Base-by-base conservation (phyloP, 495 filamentous ascomycete genomes). In the Zalerion maritima region DNA sequence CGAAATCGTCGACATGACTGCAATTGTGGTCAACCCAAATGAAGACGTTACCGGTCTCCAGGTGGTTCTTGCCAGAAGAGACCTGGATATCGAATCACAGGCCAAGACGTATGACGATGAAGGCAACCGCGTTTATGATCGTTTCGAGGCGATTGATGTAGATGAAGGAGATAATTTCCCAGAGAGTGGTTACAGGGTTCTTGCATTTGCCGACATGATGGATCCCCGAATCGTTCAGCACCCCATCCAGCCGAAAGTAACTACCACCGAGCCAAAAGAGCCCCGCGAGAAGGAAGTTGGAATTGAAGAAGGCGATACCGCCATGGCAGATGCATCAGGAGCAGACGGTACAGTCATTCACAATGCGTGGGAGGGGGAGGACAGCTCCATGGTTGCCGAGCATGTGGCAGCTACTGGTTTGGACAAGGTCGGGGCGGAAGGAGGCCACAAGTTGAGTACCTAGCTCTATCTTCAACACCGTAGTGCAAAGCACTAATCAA, bases 11-110 rank as follows among this genome's bases (percentile, higher is more conserved):
- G 75, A 73, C 41, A 60, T 72, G 9, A 78, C 79, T 0, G 82
- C 78, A 3, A 53, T 73, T 15, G 56, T 92, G 3, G 53, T 62
- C 13, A 43, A 46, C 6, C 41, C 60, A 10, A 48, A 66, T 10
- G 68, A 68, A 3, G 54, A 54, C 21, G 45, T 48, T 29, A 37
- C 43, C 6, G 28, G 40, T 14, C 35, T 87, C 9, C 57, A 64
- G 9, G 50, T 92, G 8, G 67, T 56, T 18, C 65, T 89, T 3
- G 82, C 82, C 4, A 66, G 67, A 28, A 69, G 81, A 8, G 81
- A 94, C 49, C 59, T 72, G 18, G 41, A 60, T 12, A 48, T 67
- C 9, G 58, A 67, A 31, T 56, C 57, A 27, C 53, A 57, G 16
- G 47, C 57, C 26, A 61, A 59, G 39, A 35, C 38, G 5, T 65